phyloP scores from a whole-genome alignment of 352 stramenopile genomes.

The Thalassiosira livingstoniorum region DNA sequence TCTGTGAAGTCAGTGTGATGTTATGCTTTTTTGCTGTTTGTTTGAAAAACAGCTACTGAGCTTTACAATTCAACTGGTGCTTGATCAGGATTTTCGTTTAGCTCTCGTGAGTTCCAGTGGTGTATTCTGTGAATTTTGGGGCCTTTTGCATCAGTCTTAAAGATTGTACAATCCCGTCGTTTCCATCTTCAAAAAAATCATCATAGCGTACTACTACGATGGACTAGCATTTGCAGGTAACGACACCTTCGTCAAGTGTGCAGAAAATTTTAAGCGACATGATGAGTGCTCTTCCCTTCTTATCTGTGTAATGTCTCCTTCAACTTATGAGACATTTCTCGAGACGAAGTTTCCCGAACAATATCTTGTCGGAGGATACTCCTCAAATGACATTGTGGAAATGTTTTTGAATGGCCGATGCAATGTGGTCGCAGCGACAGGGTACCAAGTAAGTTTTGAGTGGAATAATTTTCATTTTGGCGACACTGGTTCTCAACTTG shows the following conservation, averaged over 20 bases:
- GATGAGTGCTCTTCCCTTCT: constrained; percentile 18
- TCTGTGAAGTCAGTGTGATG: too few species aligned
- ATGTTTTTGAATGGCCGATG: constrained; percentile 31
- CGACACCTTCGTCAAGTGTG: constrained; percentile 30
- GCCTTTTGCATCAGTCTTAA: background rate
- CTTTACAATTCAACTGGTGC: background rate
- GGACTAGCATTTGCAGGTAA: constrained; percentile 30
- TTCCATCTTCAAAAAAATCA: constrained; percentile 10
- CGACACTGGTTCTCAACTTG: too few species aligned
- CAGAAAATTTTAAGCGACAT: constrained; percentile 28
- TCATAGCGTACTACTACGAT: constrained; percentile 37
- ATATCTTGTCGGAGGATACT: constrained; percentile 4
- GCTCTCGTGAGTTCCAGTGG: background rate
- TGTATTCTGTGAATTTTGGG: background rate
- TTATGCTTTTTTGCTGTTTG: background rate
- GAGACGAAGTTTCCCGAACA: constrained; percentile 23
- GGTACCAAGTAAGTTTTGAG: constrained; percentile 8
- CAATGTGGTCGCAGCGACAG: constrained; percentile 25
- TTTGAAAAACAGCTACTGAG: background rate
- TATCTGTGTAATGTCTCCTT: constrained; percentile 17
- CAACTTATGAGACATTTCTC: constrained; percentile 14
- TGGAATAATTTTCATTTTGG: too few species aligned
- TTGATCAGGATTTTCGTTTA: constrained; percentile 1
- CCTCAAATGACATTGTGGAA: background rate
- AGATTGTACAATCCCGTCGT: background rate